Base-by-base conservation (phyloP, 306 rosid genomes). In the Chamaecrista fasciculata region DNA sequence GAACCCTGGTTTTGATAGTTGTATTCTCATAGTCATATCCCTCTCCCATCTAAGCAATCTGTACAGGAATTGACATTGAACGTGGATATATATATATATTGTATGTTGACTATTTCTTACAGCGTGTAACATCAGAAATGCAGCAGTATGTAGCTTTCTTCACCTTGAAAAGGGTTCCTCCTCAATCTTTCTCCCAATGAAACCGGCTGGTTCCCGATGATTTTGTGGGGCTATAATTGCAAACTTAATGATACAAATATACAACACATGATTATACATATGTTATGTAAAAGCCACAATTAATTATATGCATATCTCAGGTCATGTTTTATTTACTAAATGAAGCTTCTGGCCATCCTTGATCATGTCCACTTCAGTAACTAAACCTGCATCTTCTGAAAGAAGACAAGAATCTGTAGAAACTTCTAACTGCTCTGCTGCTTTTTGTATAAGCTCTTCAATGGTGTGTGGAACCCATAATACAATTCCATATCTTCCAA, bases 381-480 rank as follows among this genome's bases (percentile, higher is more conserved):
- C 85, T 86, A 86, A 85, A 75, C 96, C 98, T 31, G 70, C 96
- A 40, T 93, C 96, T 86, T 90, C 97, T 15, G 98, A 78, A 75
- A 93, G 78, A 72, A 93, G 63, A 69, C 73, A 81, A 44, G 72
- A 63, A 55, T 59, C 78, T 2, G 71, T 66, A 68, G 79, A 49
- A 76, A 75, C 10, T 36, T 76, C 79, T 36, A 82, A 79, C 33
- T 86, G 76, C 44, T 90, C 86, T 63, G 87, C 51, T 8, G 96
- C 87, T 20, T 59, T 49, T 62, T 62, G 31, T 39, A 88, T 78
- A 55, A 93, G 89, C 78, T 88, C 91, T 80, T 85, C 83, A 10
- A 93, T 82, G 26, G 88, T 72, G 42, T 26, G 77, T 19, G 98
- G 96, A 44, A 90, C 53, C 96, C 96, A 87, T 55, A 86, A 49